phyloP scores from a whole-genome alignment of 805 yeast species.

The Priceomyces castillae region DNA sequence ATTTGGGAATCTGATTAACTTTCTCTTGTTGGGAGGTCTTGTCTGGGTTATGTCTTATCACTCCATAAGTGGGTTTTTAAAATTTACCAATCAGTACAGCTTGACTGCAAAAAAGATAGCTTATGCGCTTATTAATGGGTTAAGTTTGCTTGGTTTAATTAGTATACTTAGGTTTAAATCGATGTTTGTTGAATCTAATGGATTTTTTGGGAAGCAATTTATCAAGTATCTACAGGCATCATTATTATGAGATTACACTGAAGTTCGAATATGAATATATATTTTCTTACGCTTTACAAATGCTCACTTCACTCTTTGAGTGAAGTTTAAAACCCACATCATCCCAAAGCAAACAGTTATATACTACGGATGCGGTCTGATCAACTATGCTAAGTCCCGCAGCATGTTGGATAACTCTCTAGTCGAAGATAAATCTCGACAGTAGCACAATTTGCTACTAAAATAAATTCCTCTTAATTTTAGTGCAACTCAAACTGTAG shows the following conservation, averaged over 20 bases:
- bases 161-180: conserved; percentile 30
- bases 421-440: neutral
- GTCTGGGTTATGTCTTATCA: conserved; percentile 50
- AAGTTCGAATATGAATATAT: neutral
- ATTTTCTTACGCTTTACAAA: neutral
- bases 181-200: conserved; percentile 18
- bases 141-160: conserved; percentile 35
- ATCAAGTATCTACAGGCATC: conserved; percentile 22
- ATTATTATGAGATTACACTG: neutral
- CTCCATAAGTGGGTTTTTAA: conserved; percentile 49
- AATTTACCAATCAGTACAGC: conserved; percentile 42
- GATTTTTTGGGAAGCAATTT: conserved; percentile 30
- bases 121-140: conserved; percentile 37
- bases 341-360: neutral
- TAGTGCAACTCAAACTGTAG: conserved; percentile 13
- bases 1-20: conserved; percentile 25
- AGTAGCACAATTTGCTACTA: too few species aligned
- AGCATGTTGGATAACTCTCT: neutral
- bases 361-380: neutral
- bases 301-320: neutral
- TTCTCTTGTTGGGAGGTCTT: conserved; percentile 30
- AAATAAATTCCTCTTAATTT: too few species aligned
- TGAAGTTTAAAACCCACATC: neutral
- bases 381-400: neutral
- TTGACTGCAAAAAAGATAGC: conserved; percentile 42